These are phyloP conservation scores for Nicotiana undulata DNA, from an alignment of 257 asterid species.

Conservation along the genomic window DNA sequence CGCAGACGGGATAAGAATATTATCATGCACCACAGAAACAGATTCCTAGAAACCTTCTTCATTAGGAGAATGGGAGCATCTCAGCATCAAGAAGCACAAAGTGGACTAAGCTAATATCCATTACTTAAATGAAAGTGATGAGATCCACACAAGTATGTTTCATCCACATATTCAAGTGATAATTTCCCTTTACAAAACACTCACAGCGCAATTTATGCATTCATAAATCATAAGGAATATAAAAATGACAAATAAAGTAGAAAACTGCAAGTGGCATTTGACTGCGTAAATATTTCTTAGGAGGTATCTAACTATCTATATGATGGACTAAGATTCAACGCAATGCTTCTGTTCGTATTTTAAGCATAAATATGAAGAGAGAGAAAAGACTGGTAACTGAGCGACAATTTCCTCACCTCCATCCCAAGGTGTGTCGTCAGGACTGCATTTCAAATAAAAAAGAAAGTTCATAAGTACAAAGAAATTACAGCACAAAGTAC, in stretches of 20 bases:
- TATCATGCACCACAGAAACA: not conserved
- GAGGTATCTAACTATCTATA: not conserved
- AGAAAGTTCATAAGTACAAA: not conserved
- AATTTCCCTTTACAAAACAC: not conserved
- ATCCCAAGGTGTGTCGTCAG: constrained; percentile 97
- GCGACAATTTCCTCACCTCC: constrained; percentile 54
- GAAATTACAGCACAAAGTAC: not conserved
- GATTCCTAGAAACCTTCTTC: not conserved
- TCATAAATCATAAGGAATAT: not conserved
- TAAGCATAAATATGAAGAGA: not conserved
- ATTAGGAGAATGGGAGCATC: not conserved
- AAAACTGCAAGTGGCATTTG: not conserved
- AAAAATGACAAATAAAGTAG: not conserved
- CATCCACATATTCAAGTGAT: not conserved
- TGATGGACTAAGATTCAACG: not conserved
- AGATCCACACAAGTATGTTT: not conserved
- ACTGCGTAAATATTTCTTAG: not conserved
- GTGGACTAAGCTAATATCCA: not conserved
- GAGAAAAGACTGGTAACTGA: not conserved
- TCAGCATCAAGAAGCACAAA: not conserved
- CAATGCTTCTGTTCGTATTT: not conserved
- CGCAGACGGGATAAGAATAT: not conserved
- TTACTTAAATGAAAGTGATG: not conserved
- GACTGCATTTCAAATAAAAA: constrained; percentile 46
- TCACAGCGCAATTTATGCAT: not conserved